Conservation (phyloP, 257 asterid genomes). For the Capsicum pubescens region DNA sequence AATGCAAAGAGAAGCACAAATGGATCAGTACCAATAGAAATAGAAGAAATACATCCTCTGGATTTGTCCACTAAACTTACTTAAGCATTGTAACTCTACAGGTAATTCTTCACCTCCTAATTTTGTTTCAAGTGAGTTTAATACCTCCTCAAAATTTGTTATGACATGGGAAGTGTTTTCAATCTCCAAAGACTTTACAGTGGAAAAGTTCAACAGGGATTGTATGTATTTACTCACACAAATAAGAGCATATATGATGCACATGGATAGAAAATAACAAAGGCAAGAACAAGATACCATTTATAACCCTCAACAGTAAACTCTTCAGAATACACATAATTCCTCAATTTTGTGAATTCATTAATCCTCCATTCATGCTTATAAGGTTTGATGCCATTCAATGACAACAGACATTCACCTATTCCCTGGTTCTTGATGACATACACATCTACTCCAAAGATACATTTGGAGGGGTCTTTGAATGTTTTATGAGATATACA, state of each 20-base stretch:
- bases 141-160: too few relatives aligned
- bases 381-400: neutral
- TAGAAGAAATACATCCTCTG: too few relatives aligned
- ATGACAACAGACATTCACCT: neutral
- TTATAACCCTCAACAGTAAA: neutral
- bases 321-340: neutral
- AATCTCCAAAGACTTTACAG: too few relatives aligned
- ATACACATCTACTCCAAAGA: neutral
- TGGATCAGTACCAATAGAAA: too few relatives aligned
- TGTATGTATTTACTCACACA: too few relatives aligned
- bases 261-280: neutral
- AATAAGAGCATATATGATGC: neutral
- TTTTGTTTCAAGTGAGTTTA: too few relatives aligned
- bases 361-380: neutral
- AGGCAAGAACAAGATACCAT: neutral
- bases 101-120: too few relatives aligned
- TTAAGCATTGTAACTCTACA: too few relatives aligned
- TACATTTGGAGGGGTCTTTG: neutral
- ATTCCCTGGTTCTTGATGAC: neutral
- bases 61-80: too few relatives aligned
- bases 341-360: neutral
- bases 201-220: too few relatives aligned
- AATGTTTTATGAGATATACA: too few relatives aligned
- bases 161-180: too few relatives aligned
- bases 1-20: neutral